These are phyloP conservation scores for Nakazawaea ambrosiae DNA, from an alignment of 805 yeast species.

Conservation along the genomic window DNA sequence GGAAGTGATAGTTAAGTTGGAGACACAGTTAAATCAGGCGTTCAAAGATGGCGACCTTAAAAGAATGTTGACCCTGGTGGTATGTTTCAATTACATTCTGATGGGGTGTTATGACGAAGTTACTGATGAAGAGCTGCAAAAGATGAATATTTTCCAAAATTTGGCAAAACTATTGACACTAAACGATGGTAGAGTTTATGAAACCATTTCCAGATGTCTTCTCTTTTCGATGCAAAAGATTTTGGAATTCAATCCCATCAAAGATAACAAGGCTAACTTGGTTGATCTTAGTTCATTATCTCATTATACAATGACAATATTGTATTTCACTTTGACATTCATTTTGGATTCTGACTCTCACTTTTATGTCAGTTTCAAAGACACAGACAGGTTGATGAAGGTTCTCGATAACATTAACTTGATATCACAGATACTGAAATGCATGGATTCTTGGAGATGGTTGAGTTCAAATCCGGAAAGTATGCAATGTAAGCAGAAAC, in stretches of 20 bases:
- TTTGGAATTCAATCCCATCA: slow-evolving; percentile 19
- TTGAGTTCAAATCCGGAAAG: slow-evolving; percentile 19
- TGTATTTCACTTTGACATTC: slow-evolving; percentile 15
- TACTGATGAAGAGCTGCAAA: slow-evolving; percentile 16
- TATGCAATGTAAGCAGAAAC: slow-evolving; percentile 20
- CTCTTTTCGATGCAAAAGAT: too few species aligned
- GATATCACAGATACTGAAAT: slow-evolving; percentile 35
- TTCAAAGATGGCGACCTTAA: not conserved
- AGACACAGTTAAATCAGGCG: slow-evolving; percentile 11
- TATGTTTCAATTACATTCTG: slow-evolving; percentile 20
- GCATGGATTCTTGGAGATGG: slow-evolving; percentile 68
- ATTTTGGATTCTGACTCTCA: slow-evolving; percentile 6
- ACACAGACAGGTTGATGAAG: not conserved
- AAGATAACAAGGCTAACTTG: not conserved
- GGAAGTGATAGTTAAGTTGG: slow-evolving; percentile 5
- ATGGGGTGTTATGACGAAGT: slow-evolving; percentile 23
- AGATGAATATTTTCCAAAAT: slow-evolving; percentile 15
- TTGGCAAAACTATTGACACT: slow-evolving; percentile 8
- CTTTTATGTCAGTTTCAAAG: slow-evolving; percentile 8
- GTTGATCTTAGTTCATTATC: slow-evolving; percentile 12
- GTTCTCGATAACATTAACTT: slow-evolving; percentile 24
- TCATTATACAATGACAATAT: slow-evolving; percentile 22
- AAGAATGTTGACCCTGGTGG: slow-evolving; percentile 12
- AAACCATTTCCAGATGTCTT: too few species aligned
- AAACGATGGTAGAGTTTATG: too few species aligned